Evolutionary conservation across 192 early-diverging fungal genomes (phyloP), one percentile per base, ranked within the genome.

Genomic region (Gonapodya sp.): DNA sequence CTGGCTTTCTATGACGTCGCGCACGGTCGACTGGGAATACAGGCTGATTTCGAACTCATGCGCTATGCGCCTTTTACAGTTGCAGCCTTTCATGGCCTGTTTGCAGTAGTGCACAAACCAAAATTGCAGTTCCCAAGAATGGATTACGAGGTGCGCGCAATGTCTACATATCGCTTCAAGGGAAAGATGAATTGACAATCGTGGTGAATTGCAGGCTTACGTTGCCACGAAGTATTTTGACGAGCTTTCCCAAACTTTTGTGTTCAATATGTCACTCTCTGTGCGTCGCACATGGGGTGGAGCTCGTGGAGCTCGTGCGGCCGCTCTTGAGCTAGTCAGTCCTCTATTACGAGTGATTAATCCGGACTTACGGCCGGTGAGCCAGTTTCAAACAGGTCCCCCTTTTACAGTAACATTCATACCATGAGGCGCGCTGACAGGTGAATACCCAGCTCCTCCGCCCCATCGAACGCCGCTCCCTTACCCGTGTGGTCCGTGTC

Each of bases 1-100:
- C 81, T 97, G 0, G 84, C 85, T 35, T 97, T 97, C 82, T 93
- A 94, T 84, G 97, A 99, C 82, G 80, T 80, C 31, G 77, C 96
- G 36, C 88, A 94, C 81, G n/a, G 82, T 30, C 73, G 83, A 77
- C 79, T 89, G 8, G 80, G 85, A 73, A 77, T 83, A 34, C 78
- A 85, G 18, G 88, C 91, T 35, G 85, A 88, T 30, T 89, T 89
- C 78, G 89, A 87, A 36, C 79, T 97, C 35, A 82, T 86, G 1
- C 86, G 84, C 1, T 97, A 97, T 84, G 75, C 91, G 34, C 85
- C 92, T 0, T 97, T 92, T 84, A 84, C 93, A 0, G 36, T 95
- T 0, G 86, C 92, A 2, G 91, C 87, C 72, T 93, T 96, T 81
- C 93, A 97, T 84, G 88, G 89, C 2, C 91, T 94, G 8, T 96